These are phyloP conservation scores for Erysiphe pulchra DNA, from an alignment of 2,329 filamentous ascomycete genomes.

Conservation along the genomic window DNA sequence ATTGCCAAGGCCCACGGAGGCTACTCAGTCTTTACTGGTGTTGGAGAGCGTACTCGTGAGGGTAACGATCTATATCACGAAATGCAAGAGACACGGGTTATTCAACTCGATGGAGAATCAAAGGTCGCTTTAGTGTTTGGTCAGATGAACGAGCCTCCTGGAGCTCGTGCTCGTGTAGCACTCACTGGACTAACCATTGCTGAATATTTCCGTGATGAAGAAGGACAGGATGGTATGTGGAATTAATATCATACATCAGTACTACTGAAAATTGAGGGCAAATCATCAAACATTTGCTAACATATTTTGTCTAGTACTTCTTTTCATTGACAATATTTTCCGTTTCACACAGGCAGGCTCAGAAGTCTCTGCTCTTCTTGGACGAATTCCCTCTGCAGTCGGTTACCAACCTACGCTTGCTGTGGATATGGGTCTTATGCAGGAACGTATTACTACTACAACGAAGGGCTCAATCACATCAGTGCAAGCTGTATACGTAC, in stretches of 20 bases:
- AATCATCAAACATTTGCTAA: background rate
- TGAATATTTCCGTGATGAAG: conserved; percentile 54
- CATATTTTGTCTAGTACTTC: conserved; percentile 38
- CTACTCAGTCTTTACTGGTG: conserved; percentile 99
- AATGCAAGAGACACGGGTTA: conserved; percentile 99
- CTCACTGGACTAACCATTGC: conserved; percentile 61
- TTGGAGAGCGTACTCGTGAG: conserved; percentile 99
- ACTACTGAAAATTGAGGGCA: background rate
- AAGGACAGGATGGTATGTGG: conserved; percentile 61
- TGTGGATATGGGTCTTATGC: conserved; percentile 98
- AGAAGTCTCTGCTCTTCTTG: conserved; percentile 95
- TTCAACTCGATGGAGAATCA: conserved; percentile 95
- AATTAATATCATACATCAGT: background rate
- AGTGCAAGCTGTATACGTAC: conserved; percentile 99
- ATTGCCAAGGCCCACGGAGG: conserved; percentile 99
- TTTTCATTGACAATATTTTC: conserved; percentile 99
- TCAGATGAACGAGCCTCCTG: conserved; percentile 99
- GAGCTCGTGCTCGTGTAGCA: conserved; percentile 98
- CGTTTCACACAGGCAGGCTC: conserved; percentile 99
- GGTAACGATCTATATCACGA: conserved; percentile 99
- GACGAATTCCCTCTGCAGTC: conserved; percentile 99
- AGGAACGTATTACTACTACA: conserved; percentile 99
- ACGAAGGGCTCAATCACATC: conserved; percentile 99
- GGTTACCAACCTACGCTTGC: conserved; percentile 98
- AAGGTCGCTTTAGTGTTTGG: conserved; percentile 99